phyloP scores from a whole-genome alignment of 2,329 filamentous ascomycete species.

The Beauveria medogensis region DNA sequence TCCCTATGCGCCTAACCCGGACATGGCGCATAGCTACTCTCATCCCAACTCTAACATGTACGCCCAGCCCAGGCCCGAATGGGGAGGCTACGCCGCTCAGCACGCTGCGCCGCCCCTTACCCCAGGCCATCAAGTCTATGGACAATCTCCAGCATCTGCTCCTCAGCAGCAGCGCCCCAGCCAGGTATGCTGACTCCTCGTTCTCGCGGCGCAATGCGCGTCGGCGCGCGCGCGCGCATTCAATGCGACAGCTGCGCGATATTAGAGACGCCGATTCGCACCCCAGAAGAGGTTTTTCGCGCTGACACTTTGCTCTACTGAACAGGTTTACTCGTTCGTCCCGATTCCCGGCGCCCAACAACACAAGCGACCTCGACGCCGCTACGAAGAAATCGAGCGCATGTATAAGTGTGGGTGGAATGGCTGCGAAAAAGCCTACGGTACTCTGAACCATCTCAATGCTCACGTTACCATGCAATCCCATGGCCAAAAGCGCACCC shows the following conservation, averaged over 20 bases:
- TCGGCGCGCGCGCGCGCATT: not conserved
- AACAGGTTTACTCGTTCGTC: constrained; percentile 95
- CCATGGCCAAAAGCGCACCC: constrained; percentile 87
- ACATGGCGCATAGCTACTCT: constrained; percentile 72
- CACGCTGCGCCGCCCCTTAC: constrained; percentile 41
- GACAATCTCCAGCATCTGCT: constrained; percentile 46
- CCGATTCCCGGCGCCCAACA: constrained; percentile 95
- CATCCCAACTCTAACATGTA: constrained; percentile 58
- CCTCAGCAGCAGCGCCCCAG: constrained; percentile 44
- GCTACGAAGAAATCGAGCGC: constrained; percentile 97
- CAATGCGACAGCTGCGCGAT: not conserved
- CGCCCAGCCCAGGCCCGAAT: constrained; percentile 64
- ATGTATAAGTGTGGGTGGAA: constrained; percentile 99
- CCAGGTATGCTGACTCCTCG: constrained; percentile 38
- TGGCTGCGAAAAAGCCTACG: constrained; percentile 96
- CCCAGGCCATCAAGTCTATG: constrained; percentile 46
- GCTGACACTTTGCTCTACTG: constrained; percentile 2
- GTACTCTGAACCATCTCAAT: constrained; percentile 93
- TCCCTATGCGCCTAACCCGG: constrained; percentile 75
- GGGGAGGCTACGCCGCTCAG: constrained; percentile 57
- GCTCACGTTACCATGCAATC: constrained; percentile 99
- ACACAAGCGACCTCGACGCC: constrained; percentile 85
- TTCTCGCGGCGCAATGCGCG: not conserved
- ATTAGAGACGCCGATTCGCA: too few species aligned
- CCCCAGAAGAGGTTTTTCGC: not conserved